Conservation (phyloP, 257 asterid genomes). For the Petunia secreta region DNA sequence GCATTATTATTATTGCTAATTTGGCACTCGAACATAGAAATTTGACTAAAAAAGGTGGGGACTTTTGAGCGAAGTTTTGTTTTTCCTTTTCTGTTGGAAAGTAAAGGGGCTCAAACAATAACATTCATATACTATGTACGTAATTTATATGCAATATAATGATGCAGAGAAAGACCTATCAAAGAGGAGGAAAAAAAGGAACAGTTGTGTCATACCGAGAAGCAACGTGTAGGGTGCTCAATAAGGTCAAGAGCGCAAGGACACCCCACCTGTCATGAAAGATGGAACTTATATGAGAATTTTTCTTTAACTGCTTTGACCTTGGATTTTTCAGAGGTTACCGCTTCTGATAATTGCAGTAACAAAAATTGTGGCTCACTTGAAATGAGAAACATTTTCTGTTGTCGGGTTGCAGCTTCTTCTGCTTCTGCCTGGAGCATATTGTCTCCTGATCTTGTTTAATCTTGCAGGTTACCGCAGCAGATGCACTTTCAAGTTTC, state of each 20-base stretch:
- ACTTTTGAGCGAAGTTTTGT: background rate
- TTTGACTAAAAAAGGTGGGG: background rate
- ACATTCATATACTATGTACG: background rate
- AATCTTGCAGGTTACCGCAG: constrained; percentile 65
- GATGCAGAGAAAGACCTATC: background rate
- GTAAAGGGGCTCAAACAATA: background rate
- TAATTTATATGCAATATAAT: background rate
- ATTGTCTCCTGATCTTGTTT: constrained; percentile 12
- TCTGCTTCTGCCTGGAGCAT: constrained; percentile 11
- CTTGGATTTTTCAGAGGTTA: background rate
- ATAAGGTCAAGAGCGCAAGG: background rate
- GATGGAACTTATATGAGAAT: background rate
- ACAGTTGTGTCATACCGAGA: background rate
- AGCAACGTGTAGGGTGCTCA: background rate
- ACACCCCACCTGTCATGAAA: background rate
- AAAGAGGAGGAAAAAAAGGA: background rate
- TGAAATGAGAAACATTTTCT: background rate
- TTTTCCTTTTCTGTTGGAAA: background rate
- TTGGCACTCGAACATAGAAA: background rate
- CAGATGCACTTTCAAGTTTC: constrained; percentile 73
- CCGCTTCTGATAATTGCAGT: background rate
- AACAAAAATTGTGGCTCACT: background rate
- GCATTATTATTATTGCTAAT: constrained; percentile 12
- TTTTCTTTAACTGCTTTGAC: constrained; percentile 16
- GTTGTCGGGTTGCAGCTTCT: background rate